Evolutionary conservation across 1,284 basidiomycete genomes (phyloP), one percentile per base, ranked within the genome.

Genomic region (Cryptococcus sp.): DNA sequence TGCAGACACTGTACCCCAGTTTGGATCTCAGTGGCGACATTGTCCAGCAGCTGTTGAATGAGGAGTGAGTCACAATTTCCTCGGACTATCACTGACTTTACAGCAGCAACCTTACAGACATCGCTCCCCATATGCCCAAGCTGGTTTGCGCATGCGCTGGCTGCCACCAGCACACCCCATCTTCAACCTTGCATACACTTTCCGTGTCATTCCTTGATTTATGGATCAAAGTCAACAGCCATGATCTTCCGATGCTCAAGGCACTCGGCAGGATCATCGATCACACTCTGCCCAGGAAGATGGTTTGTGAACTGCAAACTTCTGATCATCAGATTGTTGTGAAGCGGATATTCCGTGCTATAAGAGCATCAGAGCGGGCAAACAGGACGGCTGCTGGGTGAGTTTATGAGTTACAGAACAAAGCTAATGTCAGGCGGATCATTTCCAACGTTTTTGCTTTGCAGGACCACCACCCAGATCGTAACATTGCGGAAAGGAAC

Each of bases 301-400:
- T 59, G 2, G 54, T 52, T 5, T 39, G 36, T 2, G 46, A 43
- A 8, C 33, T 59, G 11, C 62, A 61, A 39, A 12, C 50, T 12
- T 40, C 46, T 36, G 37, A 20, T 38, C 33, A 52, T 37, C 35
- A 49, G 28, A n/a, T 20, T 21, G 47, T 52, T 21, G 1, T 64
- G 38, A 61, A 55, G 18, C 15, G 39, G 51, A 42, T 66, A 1
- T 61, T 55, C 40, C 21, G 52, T 15, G 62, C 55, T 6, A 44
- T 66, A 18, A 47, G 48, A 16, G 50, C 59, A 9, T 24, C 55
- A 0, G 56, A 69, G 3, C 62, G 71, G 18, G 55, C 53, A 6
- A 55, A 56, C 2, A 50, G 71, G 4, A 33, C 68, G 0, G 53
- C 56, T 0, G 58, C 64, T 46, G 63, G 65, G 64, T 67, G 51